phyloP scores from a whole-genome alignment of 257 asterid genomes.

The Phtheirospermum japonicum region DNA sequence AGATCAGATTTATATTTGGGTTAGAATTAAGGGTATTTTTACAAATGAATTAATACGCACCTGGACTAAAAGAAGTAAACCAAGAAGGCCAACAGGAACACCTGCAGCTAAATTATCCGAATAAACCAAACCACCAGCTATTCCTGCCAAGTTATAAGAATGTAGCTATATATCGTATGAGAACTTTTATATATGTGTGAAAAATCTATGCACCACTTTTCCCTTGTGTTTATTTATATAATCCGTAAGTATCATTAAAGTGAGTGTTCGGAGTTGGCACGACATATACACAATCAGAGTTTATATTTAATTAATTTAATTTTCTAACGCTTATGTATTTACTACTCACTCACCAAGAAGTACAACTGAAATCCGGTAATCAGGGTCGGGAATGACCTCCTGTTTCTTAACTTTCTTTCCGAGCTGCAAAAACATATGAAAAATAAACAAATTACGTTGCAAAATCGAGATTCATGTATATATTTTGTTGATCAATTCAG shows the following conservation, averaged over 20 bases:
- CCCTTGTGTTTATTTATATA: background rate
- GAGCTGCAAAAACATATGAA: constrained; percentile 41
- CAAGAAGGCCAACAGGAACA: constrained; percentile 81
- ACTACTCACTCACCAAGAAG: constrained; percentile 55
- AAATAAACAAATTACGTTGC: constrained; percentile 2
- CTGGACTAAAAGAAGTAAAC: constrained; percentile 88
- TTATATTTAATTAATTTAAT: too few relatives aligned
- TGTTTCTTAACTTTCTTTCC: constrained; percentile 63
- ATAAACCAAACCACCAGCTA: constrained; percentile 63
- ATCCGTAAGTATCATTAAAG: constrained; percentile 2
- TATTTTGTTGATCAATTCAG: background rate
- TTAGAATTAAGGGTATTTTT: background rate
- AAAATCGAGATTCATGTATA: background rate
- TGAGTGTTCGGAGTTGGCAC: background rate
- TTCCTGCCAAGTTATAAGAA: constrained; percentile 45
- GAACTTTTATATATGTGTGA: background rate
- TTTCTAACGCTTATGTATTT: too few relatives aligned
- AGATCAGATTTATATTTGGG: background rate
- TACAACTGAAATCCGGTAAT: constrained; percentile 76
- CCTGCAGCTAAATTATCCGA: constrained; percentile 73
- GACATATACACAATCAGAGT: background rate
- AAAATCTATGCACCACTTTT: background rate
- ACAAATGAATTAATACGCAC: constrained; percentile 28
- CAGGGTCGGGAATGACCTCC: constrained; percentile 78
- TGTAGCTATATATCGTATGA: constrained; percentile 1